Evolutionary conservation across 2,329 filamentous ascomycete genomes (phyloP), one percentile per base, ranked within the genome.

Genomic region (Acrodontium crateriforme): DNA sequence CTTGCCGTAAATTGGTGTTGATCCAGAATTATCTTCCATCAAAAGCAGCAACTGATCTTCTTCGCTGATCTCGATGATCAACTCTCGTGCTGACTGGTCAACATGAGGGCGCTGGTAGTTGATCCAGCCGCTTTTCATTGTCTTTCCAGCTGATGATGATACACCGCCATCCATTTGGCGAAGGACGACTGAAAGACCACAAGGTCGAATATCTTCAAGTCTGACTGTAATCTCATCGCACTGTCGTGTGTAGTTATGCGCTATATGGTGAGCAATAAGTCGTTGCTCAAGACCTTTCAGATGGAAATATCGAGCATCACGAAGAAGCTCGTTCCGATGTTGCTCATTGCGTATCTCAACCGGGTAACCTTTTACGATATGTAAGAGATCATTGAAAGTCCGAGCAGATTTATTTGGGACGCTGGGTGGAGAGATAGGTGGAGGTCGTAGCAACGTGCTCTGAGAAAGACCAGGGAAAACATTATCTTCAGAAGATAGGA

Each of bases 291-390:
- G 59, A 0, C 83, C 84, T 48, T 85, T 87, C 42, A 95, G 75
- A 51, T 93, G 83, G 53, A 87, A 94, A 53, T 94, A 95, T 28
- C 81, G 74, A 37, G 82, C 89, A 53, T 95, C 87, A 21, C 80
- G 69, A 2, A 95, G 60, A 3, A 95, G 65, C 32, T 79, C 71
- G 13, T 71, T 65, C 11, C 87, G 74, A 47, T 95, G 87, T 2
- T 67, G 63, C 38, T 85, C 79, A 50, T 75, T 68, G 29, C 74
- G 68, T 34, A 94, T 81, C 13, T 76, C 64, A 2, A 94, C 55
- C 0, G 80, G 76, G 51, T 94, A 94, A 3, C 87, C 87, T 28
- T 81, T 72, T 4, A 94, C 63, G 20, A 93, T 59, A 41, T 82
- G 78, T 9, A 94, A 58, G 4, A 95, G 60, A 46, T 95, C 81